These are phyloP conservation scores for Salinomyces thailandicus DNA, from an alignment of 2,329 filamentous ascomycete genomes.

Conservation along the genomic window DNA sequence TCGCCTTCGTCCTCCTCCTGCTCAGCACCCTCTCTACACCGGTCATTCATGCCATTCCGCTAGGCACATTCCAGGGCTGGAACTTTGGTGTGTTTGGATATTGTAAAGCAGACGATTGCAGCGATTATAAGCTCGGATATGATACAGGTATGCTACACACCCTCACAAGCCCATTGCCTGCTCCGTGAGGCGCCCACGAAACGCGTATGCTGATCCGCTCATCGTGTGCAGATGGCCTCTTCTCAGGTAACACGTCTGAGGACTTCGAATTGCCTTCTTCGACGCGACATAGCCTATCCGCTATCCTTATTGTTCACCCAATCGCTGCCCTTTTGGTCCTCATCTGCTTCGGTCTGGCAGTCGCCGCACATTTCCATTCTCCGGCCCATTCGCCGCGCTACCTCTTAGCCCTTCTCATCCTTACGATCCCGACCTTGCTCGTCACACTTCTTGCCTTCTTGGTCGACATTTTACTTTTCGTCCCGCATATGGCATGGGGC, in stretches of 20 bases:
- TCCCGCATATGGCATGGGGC: conserved; percentile 87
- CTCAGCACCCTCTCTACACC: conserved; percentile 86
- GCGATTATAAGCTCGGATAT: conserved; percentile 71
- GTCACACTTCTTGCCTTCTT: conserved; percentile 79
- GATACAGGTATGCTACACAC: conserved; percentile 56
- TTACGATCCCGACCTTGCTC: conserved; percentile 75
- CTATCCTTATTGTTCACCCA: conserved; percentile 85
- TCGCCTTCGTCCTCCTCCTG: conserved; percentile 74
- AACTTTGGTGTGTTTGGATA: conserved; percentile 90
- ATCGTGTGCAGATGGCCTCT: conserved; percentile 37
- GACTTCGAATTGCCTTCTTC: conserved; percentile 57
- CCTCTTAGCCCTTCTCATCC: conserved; percentile 71
- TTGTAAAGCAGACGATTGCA: conserved; percentile 59
- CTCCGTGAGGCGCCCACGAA: background rate
- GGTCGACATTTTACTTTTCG: conserved; percentile 86
- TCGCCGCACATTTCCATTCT: conserved; percentile 73
- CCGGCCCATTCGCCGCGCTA: conserved; percentile 86
- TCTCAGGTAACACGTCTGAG: conserved; percentile 28
- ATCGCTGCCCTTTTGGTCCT: conserved; percentile 79
- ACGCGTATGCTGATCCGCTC: conserved; percentile 2
- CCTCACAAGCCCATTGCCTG: background rate
- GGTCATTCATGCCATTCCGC: conserved; percentile 71
- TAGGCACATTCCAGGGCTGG: conserved; percentile 65
- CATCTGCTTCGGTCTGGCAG: conserved; percentile 69
- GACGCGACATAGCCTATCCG: conserved; percentile 60